Evolutionary conservation across 352 stramenopile genomes (phyloP).

Genomic region (Pythium biforme): DNA sequence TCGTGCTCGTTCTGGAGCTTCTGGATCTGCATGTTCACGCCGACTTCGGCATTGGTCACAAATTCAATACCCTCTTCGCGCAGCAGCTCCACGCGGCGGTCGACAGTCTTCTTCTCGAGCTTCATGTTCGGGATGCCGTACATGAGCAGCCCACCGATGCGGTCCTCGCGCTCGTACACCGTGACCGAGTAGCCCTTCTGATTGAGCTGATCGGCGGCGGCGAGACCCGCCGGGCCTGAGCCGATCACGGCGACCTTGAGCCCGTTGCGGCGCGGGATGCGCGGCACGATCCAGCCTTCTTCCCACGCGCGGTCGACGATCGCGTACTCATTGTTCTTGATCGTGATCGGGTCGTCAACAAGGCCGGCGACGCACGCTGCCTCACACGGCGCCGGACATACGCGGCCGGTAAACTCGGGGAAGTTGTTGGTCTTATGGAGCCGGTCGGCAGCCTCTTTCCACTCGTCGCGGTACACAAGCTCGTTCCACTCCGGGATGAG

Average conservation of each 20-base stretch:
- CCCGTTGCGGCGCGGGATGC: conserved; percentile 91
- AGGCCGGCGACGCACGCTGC: conserved; percentile 95
- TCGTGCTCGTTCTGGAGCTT: conserved; percentile 80
- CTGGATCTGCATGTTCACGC: conserved; percentile 80
- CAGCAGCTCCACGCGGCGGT: conserved; percentile 93
- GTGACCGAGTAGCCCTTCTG: conserved; percentile 97
- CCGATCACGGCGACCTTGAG: conserved; percentile 96
- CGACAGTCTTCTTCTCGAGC: conserved; percentile 96
- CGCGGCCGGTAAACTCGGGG: conserved; percentile 97
- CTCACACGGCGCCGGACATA: conserved; percentile 97
- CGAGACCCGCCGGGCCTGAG: conserved; percentile 91
- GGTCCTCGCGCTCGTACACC: conserved; percentile 96
- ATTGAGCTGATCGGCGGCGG: conserved; percentile 96
- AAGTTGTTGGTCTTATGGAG: conserved; percentile 99
- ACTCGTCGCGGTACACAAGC: conserved; percentile 96
- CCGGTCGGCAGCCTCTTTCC: conserved; percentile 94
- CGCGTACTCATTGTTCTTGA: conserved; percentile 99
- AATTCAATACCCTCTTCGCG: conserved; percentile 97
- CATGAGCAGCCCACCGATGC: conserved; percentile 95
- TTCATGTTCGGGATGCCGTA: conserved; percentile 99
- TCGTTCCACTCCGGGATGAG: conserved; percentile 99
- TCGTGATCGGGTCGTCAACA: conserved; percentile 95
- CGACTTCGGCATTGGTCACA: conserved; percentile 94
- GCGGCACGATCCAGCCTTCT: conserved; percentile 94
- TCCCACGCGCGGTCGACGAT: conserved; percentile 97